Evolutionary conservation across 2,329 filamentous ascomycete species (phyloP).

Genomic region (Simplicillium aogashimaense): DNA sequence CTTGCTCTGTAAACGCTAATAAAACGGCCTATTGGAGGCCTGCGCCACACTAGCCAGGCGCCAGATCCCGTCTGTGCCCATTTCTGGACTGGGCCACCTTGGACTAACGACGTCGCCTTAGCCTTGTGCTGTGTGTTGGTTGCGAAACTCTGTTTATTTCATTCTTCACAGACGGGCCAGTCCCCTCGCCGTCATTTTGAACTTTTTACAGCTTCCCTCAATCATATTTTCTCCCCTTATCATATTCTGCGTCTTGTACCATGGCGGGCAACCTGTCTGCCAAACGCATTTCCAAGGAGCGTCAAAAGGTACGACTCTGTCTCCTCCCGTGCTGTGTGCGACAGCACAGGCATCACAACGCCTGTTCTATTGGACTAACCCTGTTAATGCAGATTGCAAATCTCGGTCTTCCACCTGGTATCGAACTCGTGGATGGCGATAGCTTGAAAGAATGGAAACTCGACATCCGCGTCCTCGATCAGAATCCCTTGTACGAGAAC

Average conservation of each 20-base stretch:
- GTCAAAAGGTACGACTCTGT: constrained; percentile 14
- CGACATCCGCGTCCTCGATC: constrained; percentile 83
- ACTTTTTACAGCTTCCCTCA: no score
- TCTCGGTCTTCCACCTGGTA: constrained; percentile 52
- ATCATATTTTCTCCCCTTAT: not conserved
- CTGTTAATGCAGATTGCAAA: constrained; percentile 35
- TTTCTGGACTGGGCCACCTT: no score
- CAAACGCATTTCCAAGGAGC: constrained; percentile 18
- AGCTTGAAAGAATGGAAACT: constrained; percentile 70
- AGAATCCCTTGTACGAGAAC: constrained; percentile 76
- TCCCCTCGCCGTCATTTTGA: no score
- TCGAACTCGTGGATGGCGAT: constrained; percentile 71
- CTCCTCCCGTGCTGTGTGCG: no score
- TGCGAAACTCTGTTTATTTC: not conserved
- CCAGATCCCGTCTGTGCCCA: no score
- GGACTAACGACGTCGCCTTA: no score
- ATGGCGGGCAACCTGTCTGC: constrained; percentile 17
- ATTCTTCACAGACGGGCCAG: constrained; percentile 4
- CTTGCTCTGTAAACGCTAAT: no score
- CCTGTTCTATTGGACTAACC: no score
- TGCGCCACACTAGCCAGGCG: no score
- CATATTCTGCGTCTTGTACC: not conserved
- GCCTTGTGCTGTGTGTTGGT: no score
- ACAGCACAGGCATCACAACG: no score
- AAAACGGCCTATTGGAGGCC: no score